Conservation (phyloP, 345 rosid species). For the Eucalyptus coolabah region DNA sequence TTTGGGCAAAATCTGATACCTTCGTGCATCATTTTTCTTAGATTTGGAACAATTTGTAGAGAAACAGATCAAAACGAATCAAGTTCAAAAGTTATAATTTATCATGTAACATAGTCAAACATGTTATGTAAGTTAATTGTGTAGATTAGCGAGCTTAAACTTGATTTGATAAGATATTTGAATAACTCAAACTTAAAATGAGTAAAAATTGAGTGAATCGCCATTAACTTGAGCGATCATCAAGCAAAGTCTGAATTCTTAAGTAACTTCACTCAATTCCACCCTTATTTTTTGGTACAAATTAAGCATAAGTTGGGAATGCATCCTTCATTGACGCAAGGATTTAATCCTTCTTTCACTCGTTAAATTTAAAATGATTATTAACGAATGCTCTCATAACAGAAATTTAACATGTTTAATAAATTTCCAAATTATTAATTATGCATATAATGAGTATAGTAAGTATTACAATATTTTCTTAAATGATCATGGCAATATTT, state of each 20-base stretch:
- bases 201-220: rapidly evolving
- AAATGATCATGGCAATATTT: rapidly evolving
- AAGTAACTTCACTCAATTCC: rapidly evolving
- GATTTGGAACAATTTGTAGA: background rate
- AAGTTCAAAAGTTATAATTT: rapidly evolving
- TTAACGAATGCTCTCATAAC: rapidly evolving
- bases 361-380: background rate
- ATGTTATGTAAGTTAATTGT: background rate
- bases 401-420: rapidly evolving
- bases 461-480: background rate
- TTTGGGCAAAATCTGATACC: rapidly evolving
- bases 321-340: rapidly evolving
- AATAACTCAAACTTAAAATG: background rate
- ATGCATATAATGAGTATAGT: rapidly evolving
- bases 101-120: background rate
- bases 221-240: rapidly evolving
- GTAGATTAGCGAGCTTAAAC: rapidly evolving
- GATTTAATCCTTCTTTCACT: rapidly evolving
- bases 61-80: rapidly evolving
- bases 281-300: background rate
- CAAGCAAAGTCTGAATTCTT: rapidly evolving
- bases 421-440: background rate
- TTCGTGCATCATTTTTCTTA: rapidly evolving
- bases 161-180: background rate
- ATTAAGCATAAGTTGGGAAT: rapidly evolving